phyloP scores from a whole-genome alignment of 257 asterid genomes.

The Avicennia marina region DNA sequence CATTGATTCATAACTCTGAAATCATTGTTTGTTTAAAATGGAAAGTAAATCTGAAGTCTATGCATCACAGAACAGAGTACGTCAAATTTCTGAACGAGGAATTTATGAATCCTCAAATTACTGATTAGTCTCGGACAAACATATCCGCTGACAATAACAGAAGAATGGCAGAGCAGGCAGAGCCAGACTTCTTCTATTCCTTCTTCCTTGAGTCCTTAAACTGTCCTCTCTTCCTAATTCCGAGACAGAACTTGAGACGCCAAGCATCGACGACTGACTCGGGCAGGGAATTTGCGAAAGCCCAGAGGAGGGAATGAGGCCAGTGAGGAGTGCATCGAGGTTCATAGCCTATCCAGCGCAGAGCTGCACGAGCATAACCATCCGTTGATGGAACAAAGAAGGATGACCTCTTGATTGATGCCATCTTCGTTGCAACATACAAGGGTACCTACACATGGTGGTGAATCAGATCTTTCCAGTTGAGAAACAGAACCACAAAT shows the following conservation, averaged over 20 bases:
- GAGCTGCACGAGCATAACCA: too few species aligned
- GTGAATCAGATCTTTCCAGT: too few species aligned
- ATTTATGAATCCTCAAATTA: too few species aligned
- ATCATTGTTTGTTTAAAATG: too few species aligned
- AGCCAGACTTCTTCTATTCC: slow-evolving; percentile 63
- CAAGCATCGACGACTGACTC: slow-evolving; percentile 69
- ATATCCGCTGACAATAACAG: too few species aligned
- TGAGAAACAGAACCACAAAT: too few species aligned
- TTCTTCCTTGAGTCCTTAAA: slow-evolving; percentile 68
- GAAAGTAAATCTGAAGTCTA: too few species aligned
- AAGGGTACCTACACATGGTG: slow-evolving; percentile 68
- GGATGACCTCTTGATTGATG: slow-evolving; percentile 83
- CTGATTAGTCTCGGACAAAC: too few species aligned
- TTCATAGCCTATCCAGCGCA: slow-evolving; percentile 82
- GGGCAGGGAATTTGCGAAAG: slow-evolving; percentile 43
- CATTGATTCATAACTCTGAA: too few species aligned
- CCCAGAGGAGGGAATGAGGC: slow-evolving; percentile 77
- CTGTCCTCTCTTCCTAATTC: slow-evolving; percentile 74
- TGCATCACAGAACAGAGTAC: too few species aligned
- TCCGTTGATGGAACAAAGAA: slow-evolving; percentile 92
- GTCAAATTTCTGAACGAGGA: too few species aligned
- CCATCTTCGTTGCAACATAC: slow-evolving; percentile 95
- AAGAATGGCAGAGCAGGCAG: too few species aligned
- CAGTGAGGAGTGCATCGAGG: slow-evolving; percentile 92
- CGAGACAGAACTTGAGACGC: slow-evolving; percentile 68